Conservation (phyloP, 2,329 filamentous ascomycete species). For the Sporothrix protearum region DNA sequence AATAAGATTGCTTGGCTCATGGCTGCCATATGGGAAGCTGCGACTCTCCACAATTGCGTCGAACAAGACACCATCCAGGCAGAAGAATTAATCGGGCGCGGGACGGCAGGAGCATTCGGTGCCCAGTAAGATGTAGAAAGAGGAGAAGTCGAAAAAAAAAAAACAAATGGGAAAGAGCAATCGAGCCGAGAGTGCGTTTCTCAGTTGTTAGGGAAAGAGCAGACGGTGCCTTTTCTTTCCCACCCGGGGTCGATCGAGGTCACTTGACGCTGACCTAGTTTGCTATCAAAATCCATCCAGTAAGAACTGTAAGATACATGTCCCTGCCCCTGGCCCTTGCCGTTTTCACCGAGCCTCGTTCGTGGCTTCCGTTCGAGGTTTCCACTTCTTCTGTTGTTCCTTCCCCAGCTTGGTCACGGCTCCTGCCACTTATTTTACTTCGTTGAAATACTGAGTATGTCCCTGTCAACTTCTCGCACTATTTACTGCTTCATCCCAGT, state of each 20-base stretch:
- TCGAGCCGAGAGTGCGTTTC: not conserved
- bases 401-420: constrained; percentile 1
- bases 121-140: not conserved
- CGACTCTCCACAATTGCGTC: not conserved
- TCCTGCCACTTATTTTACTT: not conserved
- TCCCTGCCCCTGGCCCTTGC: constrained; percentile 5
- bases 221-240: not conserved
- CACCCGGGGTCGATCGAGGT: not conserved
- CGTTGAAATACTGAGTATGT: not conserved
- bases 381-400: constrained; percentile 8
- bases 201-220: constrained; percentile 11
- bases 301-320: no score
- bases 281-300: not conserved
- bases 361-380: constrained; percentile 6
- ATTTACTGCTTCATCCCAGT: not conserved
- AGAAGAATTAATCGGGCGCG: constrained; percentile 5
- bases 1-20: not conserved
- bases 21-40: not conserved
- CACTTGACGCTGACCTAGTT: not conserved
- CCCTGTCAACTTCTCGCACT: not conserved
- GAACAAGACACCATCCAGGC: not conserved
- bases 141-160: not conserved
- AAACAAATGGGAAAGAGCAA: not conserved
- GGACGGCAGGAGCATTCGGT: constrained; percentile 5
- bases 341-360: not conserved